Percentiles rank a stretch among this genome's conserved stretches.
Evolutionary conservation across 169 alveolate genomes (phyloP).

Genomic region (Plasmodium chabaudi): DNA sequence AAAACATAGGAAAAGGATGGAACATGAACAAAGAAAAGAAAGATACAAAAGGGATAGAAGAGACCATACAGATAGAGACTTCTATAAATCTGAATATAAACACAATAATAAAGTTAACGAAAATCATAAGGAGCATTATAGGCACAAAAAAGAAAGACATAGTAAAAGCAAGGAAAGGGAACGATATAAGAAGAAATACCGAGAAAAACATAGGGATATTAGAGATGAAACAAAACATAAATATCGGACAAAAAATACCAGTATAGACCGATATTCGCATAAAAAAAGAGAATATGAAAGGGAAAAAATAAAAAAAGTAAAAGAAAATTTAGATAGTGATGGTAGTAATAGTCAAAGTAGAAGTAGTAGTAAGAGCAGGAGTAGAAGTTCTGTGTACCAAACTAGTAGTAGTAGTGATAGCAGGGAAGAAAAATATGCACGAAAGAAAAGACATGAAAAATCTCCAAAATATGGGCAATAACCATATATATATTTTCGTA

Average conservation of each 20-base stretch:
- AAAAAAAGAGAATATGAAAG: conserved; percentile 11
- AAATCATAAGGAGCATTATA: neutral
- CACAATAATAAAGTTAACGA: neutral
- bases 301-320: conserved; percentile 13
- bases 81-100: too few species aligned
- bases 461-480: too few species aligned
- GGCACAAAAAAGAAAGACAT: neutral
- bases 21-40: neutral
- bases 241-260: neutral
- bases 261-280: conserved; percentile 8
- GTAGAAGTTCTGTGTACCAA: neutral
- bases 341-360: neutral
- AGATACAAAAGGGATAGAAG: neutral
- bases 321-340: conserved; percentile 8
- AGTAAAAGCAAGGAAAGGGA: neutral
- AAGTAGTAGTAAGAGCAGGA: conserved; percentile 7
- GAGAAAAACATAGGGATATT: conserved; percentile 1
- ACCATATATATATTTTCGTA: too few species aligned
- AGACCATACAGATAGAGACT: neutral
- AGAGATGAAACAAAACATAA: conserved; percentile 1
- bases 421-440: neutral
- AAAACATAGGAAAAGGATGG: neutral
- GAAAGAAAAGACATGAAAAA: neutral
- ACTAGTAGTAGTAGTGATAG: conserved; percentile 2
- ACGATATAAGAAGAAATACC: neutral